Evolutionary conservation across 2,329 filamentous ascomycete genomes (phyloP), one percentile per base, ranked within the genome.

Genomic region (Pseudodiploospora longispora): DNA sequence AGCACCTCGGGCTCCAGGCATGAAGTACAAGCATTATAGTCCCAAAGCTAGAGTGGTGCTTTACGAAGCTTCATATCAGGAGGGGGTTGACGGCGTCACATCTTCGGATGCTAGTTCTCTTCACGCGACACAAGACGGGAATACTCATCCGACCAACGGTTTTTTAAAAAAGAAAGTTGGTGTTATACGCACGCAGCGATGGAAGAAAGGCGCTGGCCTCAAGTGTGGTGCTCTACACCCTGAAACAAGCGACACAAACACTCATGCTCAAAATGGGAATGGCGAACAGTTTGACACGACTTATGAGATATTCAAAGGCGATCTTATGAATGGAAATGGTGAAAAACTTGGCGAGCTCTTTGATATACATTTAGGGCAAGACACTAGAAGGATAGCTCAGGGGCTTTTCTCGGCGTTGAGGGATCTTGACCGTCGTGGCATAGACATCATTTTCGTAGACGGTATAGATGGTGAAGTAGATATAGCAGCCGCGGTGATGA

Each of bases 1-100:
- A 1, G 74, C 76, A 7, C 93, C 93, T 0, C 75, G 87, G 45
- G 93, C 93, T 1, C 93, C 93, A 0, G 93, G 93, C 1, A 98
- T 98, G 93, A 98, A 98, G 66, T 98, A 98, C 62, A 87, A 93
- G 60, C 93, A 98, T 62, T 98, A 98, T 59, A 95, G 90, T 36
- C 93, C 93, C 1, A 87, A 83, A 62, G 94, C 93, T 1, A 80
- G 75, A 38, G 90, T 98, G 2, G 70, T 95, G 10, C 71, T 97
- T 2, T 95, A 89, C 59, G 87, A 95, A 60, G 66, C 76, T 28
- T 63, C 58, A 33, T 67, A 59, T 61, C 49, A 48, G 9, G 53
- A 49, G 8, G 62, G 65, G 27, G 51, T 53, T 36, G 57, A 57
- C 7, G 69, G 69, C 6, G 57, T 73, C 32, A 50, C 59, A 9